Base-by-base conservation (phyloP, 2,329 filamentous ascomycete species). In the Penicillium sp. region DNA sequence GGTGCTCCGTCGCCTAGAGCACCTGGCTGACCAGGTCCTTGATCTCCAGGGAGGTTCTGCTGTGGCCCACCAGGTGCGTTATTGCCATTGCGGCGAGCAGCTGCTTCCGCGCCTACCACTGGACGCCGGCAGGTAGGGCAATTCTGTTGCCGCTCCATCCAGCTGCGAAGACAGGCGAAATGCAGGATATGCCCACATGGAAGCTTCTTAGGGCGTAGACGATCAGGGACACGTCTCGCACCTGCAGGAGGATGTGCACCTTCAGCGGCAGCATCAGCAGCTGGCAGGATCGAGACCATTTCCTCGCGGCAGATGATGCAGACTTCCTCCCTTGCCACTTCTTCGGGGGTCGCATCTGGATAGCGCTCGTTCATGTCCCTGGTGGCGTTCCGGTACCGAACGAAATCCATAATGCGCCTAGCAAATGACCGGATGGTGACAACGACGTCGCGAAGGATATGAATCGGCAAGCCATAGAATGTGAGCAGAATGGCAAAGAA, bases 261-360 rank as follows among this genome's bases (percentile, higher is more conserved):
- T 42, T 60, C 67, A 20, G 29, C 56, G 45, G 66, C 72, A 38
- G 72, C 71, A 39, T 66, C 69, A 33, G 66, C 69, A 33, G 76
- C 74, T 46, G 78, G 78, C 29, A 75, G 76, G 88, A 89, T 95
- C 1, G 86, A 83, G 29, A 82, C 82, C 93, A 98, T 98, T 57
- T 95, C 89, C 68, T 98, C 93, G 53, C 93, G 84, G 70, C 93
- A 98, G 47, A 98, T 95, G 60, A 98, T 98, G 70, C 93, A 98
- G 2, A 93, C 95, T 63, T 95, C 89, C 66, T 96, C 92, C 42
- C 88, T 80, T 25, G 78, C 76, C 23, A 98, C 81, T 57, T 98
- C 92, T 58, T 95, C 89, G 1, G 81, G 79, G 1, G 88, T 95
- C 1, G 93, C 93, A 67, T 98, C 93, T 4, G 88, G 87, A 66